Evolutionary conservation across 1,139 yeast genomes (phyloP).

Genomic region (Candida sanyaensis): DNA sequence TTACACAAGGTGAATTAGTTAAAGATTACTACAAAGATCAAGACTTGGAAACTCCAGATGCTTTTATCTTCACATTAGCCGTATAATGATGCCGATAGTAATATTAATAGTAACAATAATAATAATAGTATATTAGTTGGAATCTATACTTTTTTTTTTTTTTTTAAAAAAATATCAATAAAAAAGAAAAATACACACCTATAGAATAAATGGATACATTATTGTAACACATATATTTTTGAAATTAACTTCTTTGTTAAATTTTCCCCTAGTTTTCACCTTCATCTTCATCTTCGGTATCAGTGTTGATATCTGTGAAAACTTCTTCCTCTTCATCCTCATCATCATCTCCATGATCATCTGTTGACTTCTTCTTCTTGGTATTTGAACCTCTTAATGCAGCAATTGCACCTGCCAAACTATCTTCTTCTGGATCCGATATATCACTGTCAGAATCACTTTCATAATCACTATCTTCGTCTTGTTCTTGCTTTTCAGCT

Average conservation of each 20-base stretch:
- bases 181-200: neutral
- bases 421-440: slow-evolving; percentile 66
- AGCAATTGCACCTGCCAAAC: slow-evolving; percentile 67
- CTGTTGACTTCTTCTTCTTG: slow-evolving; percentile 19
- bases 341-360: slow-evolving; percentile 33
- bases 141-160: slow-evolving; percentile 1
- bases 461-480: slow-evolving; percentile 21
- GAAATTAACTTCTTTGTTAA: too few species aligned
- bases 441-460: slow-evolving; percentile 52
- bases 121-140: neutral
- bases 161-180: neutral
- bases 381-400: slow-evolving; percentile 57
- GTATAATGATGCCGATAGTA: slow-evolving; percentile 16
- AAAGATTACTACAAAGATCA: slow-evolving; percentile 55
- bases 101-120: too few species aligned
- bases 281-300: slow-evolving; percentile 58
- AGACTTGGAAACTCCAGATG: slow-evolving; percentile 49
- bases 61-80: slow-evolving; percentile 34
- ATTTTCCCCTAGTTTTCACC: slow-evolving; percentile 25
- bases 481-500: slow-evolving; percentile 18
- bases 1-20: slow-evolving; percentile 42
- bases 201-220: neutral
- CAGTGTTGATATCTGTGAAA: slow-evolving; percentile 52
- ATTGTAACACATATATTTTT: too few species aligned
- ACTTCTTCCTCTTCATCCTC: slow-evolving; percentile 44